Percentiles rank a stretch among this genome's conserved stretches.
Conservation (phyloP, 164 flowering plant genomes). For the Tetrastigma voinierianum region DNA sequence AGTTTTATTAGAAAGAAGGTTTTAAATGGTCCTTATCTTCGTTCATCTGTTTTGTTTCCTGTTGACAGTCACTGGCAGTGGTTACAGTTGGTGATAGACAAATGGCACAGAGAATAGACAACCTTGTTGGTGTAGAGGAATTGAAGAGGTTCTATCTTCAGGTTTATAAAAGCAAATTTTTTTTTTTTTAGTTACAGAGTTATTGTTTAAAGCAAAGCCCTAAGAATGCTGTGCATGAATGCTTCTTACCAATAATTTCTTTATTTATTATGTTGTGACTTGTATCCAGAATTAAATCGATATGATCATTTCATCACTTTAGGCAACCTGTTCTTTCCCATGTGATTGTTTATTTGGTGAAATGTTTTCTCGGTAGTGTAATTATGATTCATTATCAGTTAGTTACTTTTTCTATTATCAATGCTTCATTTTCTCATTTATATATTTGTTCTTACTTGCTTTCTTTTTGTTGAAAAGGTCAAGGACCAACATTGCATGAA, state of each 20-base stretch:
- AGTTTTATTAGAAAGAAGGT: not conserved
- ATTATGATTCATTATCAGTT: too few species aligned
- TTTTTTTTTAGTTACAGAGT: not conserved
- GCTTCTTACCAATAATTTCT: not conserved
- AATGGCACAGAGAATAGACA: constrained; percentile 96
- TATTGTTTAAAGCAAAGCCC: not conserved
- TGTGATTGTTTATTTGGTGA: not conserved
- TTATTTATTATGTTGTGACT: not conserved
- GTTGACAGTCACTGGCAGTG: constrained; percentile 83
- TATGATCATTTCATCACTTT: not conserved
- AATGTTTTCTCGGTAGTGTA: not conserved
- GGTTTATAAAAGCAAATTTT: constrained; percentile 35
- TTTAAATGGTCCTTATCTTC: not conserved
- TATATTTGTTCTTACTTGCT: too few species aligned
- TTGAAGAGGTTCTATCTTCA: constrained; percentile 93
- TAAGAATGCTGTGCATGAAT: not conserved
- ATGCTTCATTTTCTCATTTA: too few species aligned
- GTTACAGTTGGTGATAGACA: constrained; percentile 93
- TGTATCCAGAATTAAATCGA: not conserved
- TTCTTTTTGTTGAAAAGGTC: too few species aligned
- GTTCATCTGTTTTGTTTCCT: not conserved
- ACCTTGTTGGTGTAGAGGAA: constrained; percentile 82
- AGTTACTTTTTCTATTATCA: too few species aligned
- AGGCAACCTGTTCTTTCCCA: not conserved
- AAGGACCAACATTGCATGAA: too few species aligned